These are phyloP conservation scores for Venturia oleaginea DNA, from an alignment of 2,329 filamentous ascomycete species.

Conservation along the genomic window DNA sequence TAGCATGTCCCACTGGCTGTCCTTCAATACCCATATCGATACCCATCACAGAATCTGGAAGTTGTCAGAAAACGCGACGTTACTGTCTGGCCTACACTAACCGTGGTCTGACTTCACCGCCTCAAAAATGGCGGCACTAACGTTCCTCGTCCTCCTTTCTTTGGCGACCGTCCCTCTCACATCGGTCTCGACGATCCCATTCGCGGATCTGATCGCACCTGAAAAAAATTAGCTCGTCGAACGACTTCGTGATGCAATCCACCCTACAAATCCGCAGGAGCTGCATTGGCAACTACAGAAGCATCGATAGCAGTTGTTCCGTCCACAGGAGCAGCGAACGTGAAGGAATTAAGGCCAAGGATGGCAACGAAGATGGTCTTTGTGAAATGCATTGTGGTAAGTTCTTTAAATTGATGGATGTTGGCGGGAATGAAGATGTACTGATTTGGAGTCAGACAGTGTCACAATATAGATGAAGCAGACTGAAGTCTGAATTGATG, in stretches of 20 bases:
- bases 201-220: constrained; percentile 1
- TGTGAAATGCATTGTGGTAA: neutral
- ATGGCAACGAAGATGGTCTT: constrained; percentile 1
- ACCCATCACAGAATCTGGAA: neutral
- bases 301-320: neutral
- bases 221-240: neutral
- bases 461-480: too few species aligned
- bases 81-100: neutral
- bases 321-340: neutral
- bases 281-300: neutral
- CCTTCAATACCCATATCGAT: neutral
- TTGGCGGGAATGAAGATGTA: neutral
- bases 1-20: neutral
- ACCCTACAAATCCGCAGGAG: neutral
- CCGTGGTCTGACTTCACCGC: neutral
- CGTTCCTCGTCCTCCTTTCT: neutral
- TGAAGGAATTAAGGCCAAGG: neutral
- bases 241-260: too few species aligned
- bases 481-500: too few species aligned
- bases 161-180: neutral
- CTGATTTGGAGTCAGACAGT: neutral
- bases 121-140: neutral
- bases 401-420: neutral
- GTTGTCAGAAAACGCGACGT: neutral
- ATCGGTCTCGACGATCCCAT: neutral